Evolutionary conservation across 768 basidiomycete genomes (phyloP).

Genomic region (Boletus vermiculosoides): DNA sequence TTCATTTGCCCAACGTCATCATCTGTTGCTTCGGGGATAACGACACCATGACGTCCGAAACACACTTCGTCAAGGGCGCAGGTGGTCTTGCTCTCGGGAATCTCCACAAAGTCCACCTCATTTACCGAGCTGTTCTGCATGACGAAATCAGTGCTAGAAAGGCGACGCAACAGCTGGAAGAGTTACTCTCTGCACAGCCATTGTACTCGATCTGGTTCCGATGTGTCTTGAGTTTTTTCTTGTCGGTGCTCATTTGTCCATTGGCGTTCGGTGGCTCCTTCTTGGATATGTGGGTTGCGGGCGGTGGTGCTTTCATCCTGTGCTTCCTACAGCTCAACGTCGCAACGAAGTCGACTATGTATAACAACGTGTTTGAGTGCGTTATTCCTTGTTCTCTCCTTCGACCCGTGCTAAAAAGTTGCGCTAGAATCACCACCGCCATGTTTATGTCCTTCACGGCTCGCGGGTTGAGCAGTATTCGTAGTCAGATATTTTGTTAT

Average conservation of each 20-base stretch:
- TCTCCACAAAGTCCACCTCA: constrained; percentile 78
- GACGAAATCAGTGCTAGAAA: constrained; percentile 85
- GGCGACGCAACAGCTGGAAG: constrained; percentile 62
- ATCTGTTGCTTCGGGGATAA: constrained; percentile 89
- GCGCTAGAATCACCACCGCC: constrained; percentile 70
- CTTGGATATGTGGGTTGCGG: constrained; percentile 84
- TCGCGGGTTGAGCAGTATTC: constrained; percentile 79
- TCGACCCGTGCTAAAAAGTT: constrained; percentile 9
- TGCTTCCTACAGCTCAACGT: constrained; percentile 70
- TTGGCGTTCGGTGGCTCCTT: constrained; percentile 83
- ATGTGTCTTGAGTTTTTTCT: constrained; percentile 63
- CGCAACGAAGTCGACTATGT: constrained; percentile 73
- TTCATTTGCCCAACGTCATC: constrained; percentile 77
- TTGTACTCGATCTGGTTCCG: constrained; percentile 63
- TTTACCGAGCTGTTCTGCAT: constrained; percentile 88
- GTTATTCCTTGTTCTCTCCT: background rate
- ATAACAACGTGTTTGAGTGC: constrained; percentile 91
- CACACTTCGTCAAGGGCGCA: constrained; percentile 80
- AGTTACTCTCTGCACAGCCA: constrained; percentile 60
- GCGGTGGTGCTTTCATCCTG: constrained; percentile 63
- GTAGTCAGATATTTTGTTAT: constrained; percentile 81
- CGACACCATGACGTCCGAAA: constrained; percentile 86
- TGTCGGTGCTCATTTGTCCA: constrained; percentile 79
- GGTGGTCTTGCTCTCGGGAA: constrained; percentile 80
- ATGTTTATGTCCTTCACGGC: constrained; percentile 80